A percentile compares a stretch with the other conserved stretches of the same genome.
These are phyloP conservation scores for Trichoderma asperellum DNA, from an alignment of 2,329 filamentous ascomycete genomes.

Conservation along the genomic window DNA sequence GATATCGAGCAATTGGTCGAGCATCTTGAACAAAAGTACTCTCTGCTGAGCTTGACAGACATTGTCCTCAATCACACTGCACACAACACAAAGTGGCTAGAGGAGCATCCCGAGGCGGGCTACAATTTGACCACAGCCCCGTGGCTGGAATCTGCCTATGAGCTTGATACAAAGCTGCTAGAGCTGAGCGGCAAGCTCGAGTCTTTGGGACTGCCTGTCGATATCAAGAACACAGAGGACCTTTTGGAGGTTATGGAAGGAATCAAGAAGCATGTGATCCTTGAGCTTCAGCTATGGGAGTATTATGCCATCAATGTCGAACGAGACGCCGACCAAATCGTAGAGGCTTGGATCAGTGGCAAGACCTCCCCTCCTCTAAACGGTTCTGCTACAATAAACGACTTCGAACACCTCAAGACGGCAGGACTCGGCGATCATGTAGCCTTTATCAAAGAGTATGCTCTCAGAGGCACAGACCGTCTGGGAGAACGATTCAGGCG, in stretches of 20 bases:
- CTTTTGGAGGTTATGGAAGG: conserved; percentile 80
- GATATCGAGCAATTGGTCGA: conserved; percentile 77
- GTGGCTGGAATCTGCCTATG: conserved; percentile 67
- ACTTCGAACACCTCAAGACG: conserved; percentile 53
- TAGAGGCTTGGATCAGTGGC: conserved; percentile 72
- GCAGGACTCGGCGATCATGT: conserved; percentile 56
- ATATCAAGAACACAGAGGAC: conserved; percentile 71
- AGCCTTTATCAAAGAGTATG: conserved; percentile 68
- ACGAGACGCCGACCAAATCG: conserved; percentile 66
- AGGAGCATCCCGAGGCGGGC: conserved; percentile 91
- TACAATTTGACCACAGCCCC: conserved; percentile 94
- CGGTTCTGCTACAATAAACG: conserved; percentile 27
- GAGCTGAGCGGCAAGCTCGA: conserved; percentile 78
- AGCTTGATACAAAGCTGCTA: conserved; percentile 65
- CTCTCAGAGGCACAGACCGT: conserved; percentile 69
- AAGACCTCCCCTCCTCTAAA: conserved; percentile 59
- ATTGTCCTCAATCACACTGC: conserved; percentile 99
- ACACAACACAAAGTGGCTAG: conserved; percentile 90
- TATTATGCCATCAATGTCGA: conserved; percentile 87
- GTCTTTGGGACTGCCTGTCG: conserved; percentile 73
- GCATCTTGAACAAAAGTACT: conserved; percentile 82
- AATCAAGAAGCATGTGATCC: conserved; percentile 79
- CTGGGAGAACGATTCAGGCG: conserved; percentile 82
- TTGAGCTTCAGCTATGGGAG: conserved; percentile 83
- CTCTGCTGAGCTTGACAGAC: conserved; percentile 86